Conservation (phyloP, 2,329 filamentous ascomycete species). For the Nemania serpens region DNA sequence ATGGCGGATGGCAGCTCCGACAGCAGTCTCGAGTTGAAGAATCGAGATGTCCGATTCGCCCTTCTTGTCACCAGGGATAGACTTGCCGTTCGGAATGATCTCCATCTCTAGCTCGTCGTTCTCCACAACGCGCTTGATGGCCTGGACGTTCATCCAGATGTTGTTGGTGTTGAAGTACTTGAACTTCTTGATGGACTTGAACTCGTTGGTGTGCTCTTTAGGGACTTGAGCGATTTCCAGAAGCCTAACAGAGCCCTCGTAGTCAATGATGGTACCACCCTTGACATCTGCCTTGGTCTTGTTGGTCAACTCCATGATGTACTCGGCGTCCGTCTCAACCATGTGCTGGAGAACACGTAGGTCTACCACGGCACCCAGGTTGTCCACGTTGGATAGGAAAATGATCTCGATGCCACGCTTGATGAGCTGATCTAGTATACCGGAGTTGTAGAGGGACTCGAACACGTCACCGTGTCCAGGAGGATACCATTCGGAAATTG, state of each 20-base stretch:
- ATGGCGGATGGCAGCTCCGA: slow-evolving; percentile 97
- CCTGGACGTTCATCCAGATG: slow-evolving; percentile 98
- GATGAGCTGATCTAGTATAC: slow-evolving; percentile 94
- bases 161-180: slow-evolving; percentile 99
- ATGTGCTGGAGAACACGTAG: slow-evolving; percentile 99
- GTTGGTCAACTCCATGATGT: slow-evolving; percentile 99
- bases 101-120: slow-evolving; percentile 99
- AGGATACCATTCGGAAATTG: slow-evolving; percentile 97
- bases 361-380: slow-evolving; percentile 96
- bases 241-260: slow-evolving; percentile 93
- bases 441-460: slow-evolving; percentile 99
- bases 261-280: slow-evolving; percentile 99
- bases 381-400: slow-evolving; percentile 99
- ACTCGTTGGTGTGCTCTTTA: slow-evolving; percentile 99
- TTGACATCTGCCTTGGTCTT: slow-evolving; percentile 99
- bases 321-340: slow-evolving; percentile 95
- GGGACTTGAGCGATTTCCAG: slow-evolving; percentile 99
- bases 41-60: slow-evolving; percentile 98
- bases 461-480: slow-evolving; percentile 99
- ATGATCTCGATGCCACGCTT: slow-evolving; percentile 95
- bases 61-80: slow-evolving; percentile 98
- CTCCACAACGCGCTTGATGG: slow-evolving; percentile 98
- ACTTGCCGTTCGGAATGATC: slow-evolving; percentile 99
- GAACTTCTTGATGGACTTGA: slow-evolving; percentile 99
- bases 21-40: slow-evolving; percentile 96